A percentile compares a stretch with the other conserved stretches of the same genome.
These are phyloP conservation scores for Aspergillus sp. DNA, from an alignment of 2,329 filamentous ascomycete species.

Conservation along the genomic window DNA sequence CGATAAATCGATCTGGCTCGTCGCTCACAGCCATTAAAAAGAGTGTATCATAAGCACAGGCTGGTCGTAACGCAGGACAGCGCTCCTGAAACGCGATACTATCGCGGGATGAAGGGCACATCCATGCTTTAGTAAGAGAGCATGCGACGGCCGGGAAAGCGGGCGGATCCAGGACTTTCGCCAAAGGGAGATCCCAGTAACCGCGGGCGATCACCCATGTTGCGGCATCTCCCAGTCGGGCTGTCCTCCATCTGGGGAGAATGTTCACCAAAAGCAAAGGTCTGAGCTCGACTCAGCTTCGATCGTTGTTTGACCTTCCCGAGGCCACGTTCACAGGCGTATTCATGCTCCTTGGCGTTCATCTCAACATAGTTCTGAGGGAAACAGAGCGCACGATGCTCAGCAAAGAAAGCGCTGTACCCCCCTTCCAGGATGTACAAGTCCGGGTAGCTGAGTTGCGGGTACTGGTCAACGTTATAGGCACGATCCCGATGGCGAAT, in stretches of 20 bases:
- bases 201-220: constrained; percentile 28
- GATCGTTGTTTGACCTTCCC: constrained; percentile 86
- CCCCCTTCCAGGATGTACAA: constrained; percentile 96
- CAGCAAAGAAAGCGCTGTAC: constrained; percentile 86
- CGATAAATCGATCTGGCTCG: too few species aligned
- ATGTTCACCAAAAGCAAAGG: constrained; percentile 88
- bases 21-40: too few species aligned
- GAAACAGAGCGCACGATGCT: constrained; percentile 77
- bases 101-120: constrained; percentile 16
- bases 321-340: constrained; percentile 91
- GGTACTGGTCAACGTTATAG: constrained; percentile 81
- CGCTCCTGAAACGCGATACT: constrained; percentile 13
- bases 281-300: constrained; percentile 82
- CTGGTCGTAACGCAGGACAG: not conserved
- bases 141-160: constrained; percentile 42
- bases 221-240: constrained; percentile 52
- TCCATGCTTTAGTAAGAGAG: constrained; percentile 36
- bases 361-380: constrained; percentile 97
- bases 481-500: constrained; percentile 85
- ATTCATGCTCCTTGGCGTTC: constrained; percentile 86
- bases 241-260: constrained; percentile 60
- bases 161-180: constrained; percentile 32
- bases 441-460: constrained; percentile 88
- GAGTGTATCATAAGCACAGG: too few species aligned
- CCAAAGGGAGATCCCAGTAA: constrained; percentile 36